These are phyloP conservation scores for Cordyceps tenuipes DNA, from an alignment of 2,329 filamentous ascomycete species.

Conservation along the genomic window DNA sequence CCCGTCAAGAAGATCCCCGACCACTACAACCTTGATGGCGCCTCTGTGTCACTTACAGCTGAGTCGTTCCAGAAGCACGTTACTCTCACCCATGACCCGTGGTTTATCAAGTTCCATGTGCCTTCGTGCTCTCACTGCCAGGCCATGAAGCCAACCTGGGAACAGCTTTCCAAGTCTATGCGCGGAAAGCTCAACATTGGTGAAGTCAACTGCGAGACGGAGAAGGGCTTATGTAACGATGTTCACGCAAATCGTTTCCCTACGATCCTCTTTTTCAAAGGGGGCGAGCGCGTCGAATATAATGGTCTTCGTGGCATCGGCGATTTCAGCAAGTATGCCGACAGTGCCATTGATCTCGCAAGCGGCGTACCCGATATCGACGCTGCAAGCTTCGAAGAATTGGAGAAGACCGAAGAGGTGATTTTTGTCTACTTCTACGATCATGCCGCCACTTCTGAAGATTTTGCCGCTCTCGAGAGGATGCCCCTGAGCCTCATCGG, in stretches of 20 bases:
- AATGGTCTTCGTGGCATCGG: conserved; percentile 84
- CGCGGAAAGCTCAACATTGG: conserved; percentile 82
- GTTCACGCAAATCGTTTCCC: conserved; percentile 73
- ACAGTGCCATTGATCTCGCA: conserved; percentile 73
- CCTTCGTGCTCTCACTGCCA: conserved; percentile 97
- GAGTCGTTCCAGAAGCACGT: conserved; percentile 82
- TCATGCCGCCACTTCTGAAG: conserved; percentile 84
- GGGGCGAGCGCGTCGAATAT: conserved; percentile 87
- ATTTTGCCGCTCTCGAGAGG: conserved; percentile 81
- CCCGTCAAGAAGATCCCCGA: conserved; percentile 13
- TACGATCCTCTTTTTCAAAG: conserved; percentile 87
- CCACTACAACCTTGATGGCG: conserved; percentile 58
- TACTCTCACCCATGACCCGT: conserved; percentile 79
- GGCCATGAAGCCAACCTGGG: conserved; percentile 83
- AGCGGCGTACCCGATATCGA: conserved; percentile 75
- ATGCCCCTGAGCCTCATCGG: conserved; percentile 83
- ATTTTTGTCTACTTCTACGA: conserved; percentile 98
- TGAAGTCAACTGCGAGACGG: conserved; percentile 88
- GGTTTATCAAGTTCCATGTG: conserved; percentile 98
- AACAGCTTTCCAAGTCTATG: conserved; percentile 85
- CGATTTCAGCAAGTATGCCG: conserved; percentile 78
- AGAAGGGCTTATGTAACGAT: conserved; percentile 87
- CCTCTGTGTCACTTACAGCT: conserved; percentile 66
- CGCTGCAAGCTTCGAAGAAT: conserved; percentile 62
- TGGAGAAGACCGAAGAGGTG: conserved; percentile 91